Base-by-base conservation (phyloP, 2,329 filamentous ascomycete species). In the Thermochaetoides dissita region DNA sequence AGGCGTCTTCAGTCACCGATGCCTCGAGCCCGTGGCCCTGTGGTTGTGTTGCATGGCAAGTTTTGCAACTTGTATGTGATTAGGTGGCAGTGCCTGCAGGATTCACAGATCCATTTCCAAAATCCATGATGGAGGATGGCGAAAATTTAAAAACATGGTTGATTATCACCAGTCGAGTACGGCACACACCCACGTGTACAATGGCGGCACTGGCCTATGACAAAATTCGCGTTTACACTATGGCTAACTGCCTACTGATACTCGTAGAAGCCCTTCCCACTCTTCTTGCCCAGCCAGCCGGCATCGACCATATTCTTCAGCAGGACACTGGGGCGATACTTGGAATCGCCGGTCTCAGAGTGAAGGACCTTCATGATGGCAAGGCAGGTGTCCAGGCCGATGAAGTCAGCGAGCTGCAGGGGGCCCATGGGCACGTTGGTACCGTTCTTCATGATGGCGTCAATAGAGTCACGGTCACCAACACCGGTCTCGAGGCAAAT, bases 381-480 rank as follows among this genome's bases (percentile, higher is more conserved):
- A 48, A 96, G 67, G 58, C 91, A 98, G 0, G 91, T 98, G 60
- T 98, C 91, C 36, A 98, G 71, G 7, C 91, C 91, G 55, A 98
- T 96, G 57, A 98, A 98, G 62, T 98, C 91, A 2, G 91, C 91
- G 54, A 98, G 66, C 55, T 87, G 81, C 51, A 98, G 69, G 8
- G 91, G 91, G 0, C 91, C 91, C 91, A 98, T 98, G 24, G 91
- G 91, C 34, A 98, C 91, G 58, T 94, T 94, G 17, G 91, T 98
- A 37, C 91, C 91, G 54, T 95, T 95, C 74, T 94, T 96, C 91
- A 98, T 98, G 55, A 98, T 98, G 50, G 74, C 80, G 58, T 98
- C 91, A 51, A 98, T 98, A 49, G 89, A 84, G 57, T 96, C 88
- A 53, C 84, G 81, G 49, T 76, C 74, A 11, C 91, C 91, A 0